Evolutionary conservation across 2,329 filamentous ascomycete species (phyloP), one percentile per base, ranked within the genome.

Genomic region (Ceratocystis cubensis): DNA sequence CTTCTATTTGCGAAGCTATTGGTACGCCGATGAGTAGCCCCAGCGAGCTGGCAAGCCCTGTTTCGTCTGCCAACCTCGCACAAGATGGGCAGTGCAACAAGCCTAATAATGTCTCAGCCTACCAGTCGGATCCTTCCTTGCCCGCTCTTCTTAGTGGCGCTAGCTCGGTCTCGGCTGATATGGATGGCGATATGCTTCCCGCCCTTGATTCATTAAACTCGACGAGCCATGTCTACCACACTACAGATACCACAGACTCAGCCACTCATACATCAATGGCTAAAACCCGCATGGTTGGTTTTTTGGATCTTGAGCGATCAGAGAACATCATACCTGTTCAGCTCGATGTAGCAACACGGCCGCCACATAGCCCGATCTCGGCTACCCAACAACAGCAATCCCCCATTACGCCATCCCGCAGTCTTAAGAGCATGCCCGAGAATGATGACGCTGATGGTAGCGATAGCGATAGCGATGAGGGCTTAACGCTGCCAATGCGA

Each of bases 61-160:
- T 80, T 4, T 78, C 76, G 22, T 74, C 74, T 25, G 77, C 77
- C 68, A 76, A 75, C n/a, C 45, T 63, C 5, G 63, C 33, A 7
- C 28, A 61, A 25, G 65, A 64, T 46, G 41, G 50, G 25, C 61
- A 68, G 56, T 66, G 62, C 63, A 53, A 17, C 37, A 72, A 76
- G 0, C 76, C 78, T n/a, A 76, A 78, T 7, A 80, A 78, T 7
- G 80, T 81, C 70, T 71, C 81, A 17, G 77, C 76, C 2, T 86
- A 85, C 72, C 82, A 82, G 66, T 87, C 84, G 2, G 84, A 87
- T 64, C 84, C 84, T 0, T 87, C 84, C 4, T 74, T 87, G 2
- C 84, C 84, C 10, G 84, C 84, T 5, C 75, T 87, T 6, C 76
- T 87, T 10, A 87, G 84, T 66, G 82, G 84, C 10, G 82, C 84